These are phyloP conservation scores for Fusarium sp. DNA, from an alignment of 2,329 filamentous ascomycete species.

Conservation along the genomic window DNA sequence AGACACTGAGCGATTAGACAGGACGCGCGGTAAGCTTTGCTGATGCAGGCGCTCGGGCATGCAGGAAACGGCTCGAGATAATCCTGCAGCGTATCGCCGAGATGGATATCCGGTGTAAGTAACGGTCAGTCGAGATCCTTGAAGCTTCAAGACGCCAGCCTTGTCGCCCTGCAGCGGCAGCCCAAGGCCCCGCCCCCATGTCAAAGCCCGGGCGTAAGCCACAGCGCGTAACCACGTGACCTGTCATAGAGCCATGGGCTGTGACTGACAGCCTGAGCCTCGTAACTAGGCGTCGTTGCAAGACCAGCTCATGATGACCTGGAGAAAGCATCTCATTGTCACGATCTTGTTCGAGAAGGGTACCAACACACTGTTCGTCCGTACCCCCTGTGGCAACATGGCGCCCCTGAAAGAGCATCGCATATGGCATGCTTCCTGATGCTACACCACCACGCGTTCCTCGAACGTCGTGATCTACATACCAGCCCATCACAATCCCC, in stretches of 20 bases:
- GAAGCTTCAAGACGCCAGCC: conserved; percentile 34
- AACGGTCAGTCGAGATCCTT: conserved; percentile 9
- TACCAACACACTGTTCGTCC: not conserved
- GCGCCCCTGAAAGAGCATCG: conserved; percentile 5
- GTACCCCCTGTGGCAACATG: conserved; percentile 12
- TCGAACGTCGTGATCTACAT: conserved; percentile 29
- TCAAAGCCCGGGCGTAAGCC: conserved; percentile 29
- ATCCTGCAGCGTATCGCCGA: conserved; percentile 24
- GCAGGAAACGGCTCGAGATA: conserved; percentile 11
- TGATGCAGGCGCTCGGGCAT: conserved; percentile 15
- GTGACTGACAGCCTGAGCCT: not conserved
- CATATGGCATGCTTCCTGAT: conserved; percentile 12
- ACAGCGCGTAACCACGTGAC: conserved; percentile 45
- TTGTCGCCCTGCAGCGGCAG: conserved; percentile 17
- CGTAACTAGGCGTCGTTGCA: not conserved
- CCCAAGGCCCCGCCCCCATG: conserved; percentile 6
- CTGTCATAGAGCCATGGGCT: not conserved
- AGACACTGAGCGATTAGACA: conserved; percentile 5
- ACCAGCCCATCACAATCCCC: not conserved
- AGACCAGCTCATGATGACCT: not conserved
- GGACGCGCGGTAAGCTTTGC: conserved; percentile 3
- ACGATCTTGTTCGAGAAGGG: not conserved
- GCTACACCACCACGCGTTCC: conserved; percentile 10
- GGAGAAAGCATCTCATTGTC: conserved; percentile 6
- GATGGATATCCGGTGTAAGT: not conserved